These are phyloP conservation scores for Citropsis articulata DNA, from an alignment of 345 rosid genomes.

Conservation along the genomic window DNA sequence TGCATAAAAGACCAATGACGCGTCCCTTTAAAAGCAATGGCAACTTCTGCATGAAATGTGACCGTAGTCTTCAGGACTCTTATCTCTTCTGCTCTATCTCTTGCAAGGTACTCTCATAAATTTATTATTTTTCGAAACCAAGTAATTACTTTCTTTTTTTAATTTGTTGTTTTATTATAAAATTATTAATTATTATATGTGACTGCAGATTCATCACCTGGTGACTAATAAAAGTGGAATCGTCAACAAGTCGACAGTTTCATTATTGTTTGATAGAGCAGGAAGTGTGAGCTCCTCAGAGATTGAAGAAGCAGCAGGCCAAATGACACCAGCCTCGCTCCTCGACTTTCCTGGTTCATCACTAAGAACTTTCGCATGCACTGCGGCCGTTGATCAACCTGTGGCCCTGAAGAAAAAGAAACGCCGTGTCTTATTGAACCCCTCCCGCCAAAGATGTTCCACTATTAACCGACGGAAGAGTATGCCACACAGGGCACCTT, in stretches of 20 bases:
- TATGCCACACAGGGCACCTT: conserved; percentile 54
- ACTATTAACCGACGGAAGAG: conserved; percentile 50
- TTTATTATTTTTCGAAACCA: too few relatives aligned
- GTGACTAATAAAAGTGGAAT: background rate
- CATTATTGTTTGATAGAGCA: conserved; percentile 17
- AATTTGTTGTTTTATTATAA: too few relatives aligned
- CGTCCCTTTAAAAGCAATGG: conserved; percentile 47
- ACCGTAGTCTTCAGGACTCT: conserved; percentile 42
- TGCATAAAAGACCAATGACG: conserved; percentile 51
- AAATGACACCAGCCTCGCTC: conserved; percentile 15
- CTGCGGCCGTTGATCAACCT: conserved; percentile 14
- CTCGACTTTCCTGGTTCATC: conserved; percentile 6
- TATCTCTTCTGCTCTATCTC: conserved; percentile 27
- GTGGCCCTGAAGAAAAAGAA: conserved; percentile 23
- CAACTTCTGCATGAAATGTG: conserved; percentile 49
- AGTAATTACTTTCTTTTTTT: too few relatives aligned
- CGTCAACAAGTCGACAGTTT: conserved; percentile 21
- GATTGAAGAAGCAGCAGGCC: conserved; percentile 6
- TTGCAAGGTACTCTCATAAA: conserved; percentile 26
- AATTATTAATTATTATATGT: background rate
- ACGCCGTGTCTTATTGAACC: conserved; percentile 17
- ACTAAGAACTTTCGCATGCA: conserved; percentile 16
- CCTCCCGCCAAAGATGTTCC: conserved; percentile 11
- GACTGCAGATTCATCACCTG: conserved; percentile 16
- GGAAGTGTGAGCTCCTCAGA: background rate